Base-by-base conservation (phyloP, 2,329 filamentous ascomycete species). In the Fusarium bulbicola region DNA sequence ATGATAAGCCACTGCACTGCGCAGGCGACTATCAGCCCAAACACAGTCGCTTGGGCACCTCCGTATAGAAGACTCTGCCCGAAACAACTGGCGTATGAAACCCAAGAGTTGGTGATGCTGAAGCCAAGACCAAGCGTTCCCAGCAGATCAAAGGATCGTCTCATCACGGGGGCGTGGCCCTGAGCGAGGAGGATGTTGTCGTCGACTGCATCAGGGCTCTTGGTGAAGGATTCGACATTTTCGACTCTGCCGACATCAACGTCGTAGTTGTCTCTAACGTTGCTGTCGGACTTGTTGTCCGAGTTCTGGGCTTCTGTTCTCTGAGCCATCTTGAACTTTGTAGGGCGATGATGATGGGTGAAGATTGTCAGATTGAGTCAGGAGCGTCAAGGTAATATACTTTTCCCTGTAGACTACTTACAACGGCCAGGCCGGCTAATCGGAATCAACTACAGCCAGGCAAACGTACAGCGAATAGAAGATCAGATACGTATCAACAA, bases 331-430 rank as follows among this genome's bases (percentile, higher is more conserved):
- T 1, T 18, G 13, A 28, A 9, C 6, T 5, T 9, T 12, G 9
- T 8, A 24, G 24, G 5, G 13, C 13, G 5, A 12, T 16, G 18
- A 6, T 37, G 13, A 28, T 52, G 13, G 16, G 32, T 32, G 21
- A 13, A 5, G 32, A 26, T 13, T 16, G n/a, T 6, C 1, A 3
- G 18, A 37, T 53, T 53, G 34, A 28, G n/a, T 53, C 50, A 37
- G 50, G 34, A 13, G 9, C 24, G 16, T 28, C 18, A 18, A 53
- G 34, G 24, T 37, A 28, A 39, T 54, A 54, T 54, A 54, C 50
- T n/a, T 40, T 28, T n/a, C 34, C 4, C 32, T 14, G 24, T 14
- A 18, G 24, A 21, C 14, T n/a, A 3, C 8, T 21, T 0, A 0
- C 34, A 40, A n/a, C 36, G 4, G 32, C 49, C 14, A 53, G 32